Conservation (phyloP, 495 filamentous ascomycete genomes). For the Aspergillus avenaceus region DNA sequence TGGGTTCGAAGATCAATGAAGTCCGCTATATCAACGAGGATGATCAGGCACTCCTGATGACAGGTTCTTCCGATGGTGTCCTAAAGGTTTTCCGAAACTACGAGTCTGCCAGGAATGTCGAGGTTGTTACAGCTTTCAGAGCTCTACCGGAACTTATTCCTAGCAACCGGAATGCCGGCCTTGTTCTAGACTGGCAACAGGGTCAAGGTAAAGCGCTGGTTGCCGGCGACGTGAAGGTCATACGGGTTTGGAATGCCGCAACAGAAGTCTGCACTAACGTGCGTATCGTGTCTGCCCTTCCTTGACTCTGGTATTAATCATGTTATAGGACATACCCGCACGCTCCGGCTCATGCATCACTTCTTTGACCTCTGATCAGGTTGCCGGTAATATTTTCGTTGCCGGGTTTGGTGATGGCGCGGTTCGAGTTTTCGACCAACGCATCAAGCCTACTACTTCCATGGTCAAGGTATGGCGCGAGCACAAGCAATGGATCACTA, state of each 20-base stretch:
- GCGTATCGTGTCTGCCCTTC: slow-evolving; percentile 16
- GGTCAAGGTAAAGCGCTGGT: slow-evolving; percentile 91
- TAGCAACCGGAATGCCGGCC: slow-evolving; percentile 85
- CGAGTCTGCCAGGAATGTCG: slow-evolving; percentile 59
- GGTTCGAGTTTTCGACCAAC: slow-evolving; percentile 89
- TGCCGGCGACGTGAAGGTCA: slow-evolving; percentile 92
- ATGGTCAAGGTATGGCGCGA: slow-evolving; percentile 98
- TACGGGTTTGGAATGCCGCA: slow-evolving; percentile 92
- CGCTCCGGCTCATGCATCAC: slow-evolving; percentile 95
- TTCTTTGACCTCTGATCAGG: slow-evolving; percentile 91
- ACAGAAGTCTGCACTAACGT: slow-evolving; percentile 85
- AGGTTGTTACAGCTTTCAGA: slow-evolving; percentile 89
- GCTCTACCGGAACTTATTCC: slow-evolving; percentile 89
- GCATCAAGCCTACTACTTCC: slow-evolving; percentile 69
- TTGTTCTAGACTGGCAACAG: slow-evolving; percentile 98
- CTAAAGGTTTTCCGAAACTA: slow-evolving; percentile 94
- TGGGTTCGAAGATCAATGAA: slow-evolving; percentile 88
- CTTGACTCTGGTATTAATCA: slow-evolving; percentile 4
- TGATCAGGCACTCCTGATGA: slow-evolving; percentile 91
- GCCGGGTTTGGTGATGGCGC: slow-evolving; percentile 98
- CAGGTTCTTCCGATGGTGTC: slow-evolving; percentile 89
- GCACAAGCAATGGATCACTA: slow-evolving; percentile 89
- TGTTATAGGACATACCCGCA: slow-evolving; percentile 77
- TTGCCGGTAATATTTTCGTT: slow-evolving; percentile 91
- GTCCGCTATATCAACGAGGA: slow-evolving; percentile 97